phyloP scores from a whole-genome alignment of 2,329 filamentous ascomycete genomes.

The Laburnicola sp. region DNA sequence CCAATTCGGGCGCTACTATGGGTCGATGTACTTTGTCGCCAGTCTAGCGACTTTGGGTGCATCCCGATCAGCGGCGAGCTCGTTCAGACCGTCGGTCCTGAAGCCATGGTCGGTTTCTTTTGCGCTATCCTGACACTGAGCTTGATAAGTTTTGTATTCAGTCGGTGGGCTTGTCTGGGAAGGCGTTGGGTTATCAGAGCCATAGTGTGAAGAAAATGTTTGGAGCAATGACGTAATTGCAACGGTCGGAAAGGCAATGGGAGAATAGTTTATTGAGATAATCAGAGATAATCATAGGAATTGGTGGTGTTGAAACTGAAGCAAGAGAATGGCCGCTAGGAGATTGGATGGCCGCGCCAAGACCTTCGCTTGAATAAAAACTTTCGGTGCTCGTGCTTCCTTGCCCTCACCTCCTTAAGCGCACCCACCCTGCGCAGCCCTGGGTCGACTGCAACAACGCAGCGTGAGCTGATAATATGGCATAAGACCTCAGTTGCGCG shows the following conservation, averaged over 20 bases:
- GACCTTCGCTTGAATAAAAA: constrained; percentile 5
- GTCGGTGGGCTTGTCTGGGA: constrained; percentile 42
- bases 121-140: constrained; percentile 38
- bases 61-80: constrained; percentile 44
- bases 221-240: neutral
- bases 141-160: constrained; percentile 35
- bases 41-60: constrained; percentile 40
- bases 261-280: neutral
- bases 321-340: neutral
- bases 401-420: neutral
- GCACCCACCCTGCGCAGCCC: neutral
- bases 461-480: no score
- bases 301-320: neutral
- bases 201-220: constrained; percentile 12
- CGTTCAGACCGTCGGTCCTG: constrained; percentile 37
- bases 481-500: neutral
- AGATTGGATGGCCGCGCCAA: neutral
- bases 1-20: constrained; percentile 56
- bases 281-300: neutral
- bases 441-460: no score
- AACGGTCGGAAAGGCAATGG: neutral
- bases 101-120: constrained; percentile 41
- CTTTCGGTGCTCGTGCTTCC: neutral
- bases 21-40: constrained; percentile 50
- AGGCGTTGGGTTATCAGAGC: constrained; percentile 35